These are phyloP conservation scores for Aeminium ludgeri DNA, from an alignment of 495 filamentous ascomycete genomes.

Conservation along the genomic window DNA sequence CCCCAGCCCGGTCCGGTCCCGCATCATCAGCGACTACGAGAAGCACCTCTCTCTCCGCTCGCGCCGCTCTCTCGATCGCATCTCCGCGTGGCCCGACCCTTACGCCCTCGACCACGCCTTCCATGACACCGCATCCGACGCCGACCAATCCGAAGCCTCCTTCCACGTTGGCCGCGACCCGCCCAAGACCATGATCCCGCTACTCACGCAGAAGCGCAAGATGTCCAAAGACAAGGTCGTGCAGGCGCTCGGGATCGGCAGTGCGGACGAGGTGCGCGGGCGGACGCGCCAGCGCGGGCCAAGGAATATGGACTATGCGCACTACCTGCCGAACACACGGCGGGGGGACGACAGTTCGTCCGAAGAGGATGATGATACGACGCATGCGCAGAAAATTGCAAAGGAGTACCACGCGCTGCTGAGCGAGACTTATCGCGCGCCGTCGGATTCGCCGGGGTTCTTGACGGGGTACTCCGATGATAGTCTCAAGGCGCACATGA, in stretches of 20 bases:
- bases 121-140: too few relatives aligned
- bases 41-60: too few relatives aligned
- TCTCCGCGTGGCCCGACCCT: too few relatives aligned
- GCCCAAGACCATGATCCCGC: neutral
- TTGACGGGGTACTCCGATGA: slow-evolving; percentile 1
- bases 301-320: slow-evolving; percentile 1
- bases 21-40: too few relatives aligned
- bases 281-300: slow-evolving; percentile 2
- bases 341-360: neutral
- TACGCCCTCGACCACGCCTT: too few relatives aligned
- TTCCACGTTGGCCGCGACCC: slow-evolving; percentile 7
- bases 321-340: neutral
- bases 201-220: slow-evolving; percentile 2
- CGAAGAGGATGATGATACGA: neutral
- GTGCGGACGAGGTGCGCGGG: slow-evolving; percentile 7
- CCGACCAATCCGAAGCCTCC: neutral
- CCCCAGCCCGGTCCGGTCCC: too few relatives aligned
- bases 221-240: slow-evolving; percentile 3
- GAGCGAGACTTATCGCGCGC: slow-evolving; percentile 6
- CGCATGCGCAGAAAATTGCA: slow-evolving; percentile 6
- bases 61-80: too few relatives aligned
- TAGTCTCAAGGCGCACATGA: slow-evolving; percentile 7
- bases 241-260: slow-evolving; percentile 1
- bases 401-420: slow-evolving; percentile 12
- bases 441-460: neutral